Base-by-base conservation (phyloP, 2,329 filamentous ascomycete genomes). In the Phyllosticta citriasiana region DNA sequence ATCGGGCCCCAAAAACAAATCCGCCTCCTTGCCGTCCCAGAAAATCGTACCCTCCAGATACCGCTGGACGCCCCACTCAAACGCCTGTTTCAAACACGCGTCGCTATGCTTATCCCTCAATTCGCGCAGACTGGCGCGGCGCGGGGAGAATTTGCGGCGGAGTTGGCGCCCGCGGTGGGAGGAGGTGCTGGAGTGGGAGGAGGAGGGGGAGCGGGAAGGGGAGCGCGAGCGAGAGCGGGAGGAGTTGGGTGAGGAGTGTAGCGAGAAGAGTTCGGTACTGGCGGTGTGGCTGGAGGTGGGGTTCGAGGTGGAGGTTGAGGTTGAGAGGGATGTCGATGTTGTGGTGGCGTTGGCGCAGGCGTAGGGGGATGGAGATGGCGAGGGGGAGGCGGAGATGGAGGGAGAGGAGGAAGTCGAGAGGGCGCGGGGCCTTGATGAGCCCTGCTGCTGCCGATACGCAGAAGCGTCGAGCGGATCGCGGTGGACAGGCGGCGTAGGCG, bases 121-220 rank as follows among this genome's bases (percentile, higher is more conserved):
- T 27, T 67, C 66, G 27, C 73, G 69, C 53, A 75, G 58, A 0
- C 66, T 71, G 33, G 71, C 69, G 35, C 64, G 59, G 60, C 65
- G 68, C 2, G 72, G 72, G 6, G 65, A 65, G 35, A 59, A 54
- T 35, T 64, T 68, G 14, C 66, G 64, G 40, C 66, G 65, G 22
- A 70, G 62, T 12, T 62, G 64, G 30, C 65, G 66, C 40, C 35
- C 8, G 54, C 10, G 16, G 47, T 24, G 6, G 27, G 54, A 53
- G 16, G 40, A 57, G 19, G 5, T 33, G 59, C 65, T 50, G 55
- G 63, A 22, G 61, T 61, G 7, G 55, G 61, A 47, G 57, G 63
- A 53, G 8, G 93, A 97, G 77, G 40, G 40, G 10, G 33, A 40
- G 6, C 33, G 10, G 5, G 7, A 40, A 3, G 33, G 10, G 6